phyloP scores from a whole-genome alignment of 176 grass and related monocot species.

The Urochloa ruziziensis region DNA sequence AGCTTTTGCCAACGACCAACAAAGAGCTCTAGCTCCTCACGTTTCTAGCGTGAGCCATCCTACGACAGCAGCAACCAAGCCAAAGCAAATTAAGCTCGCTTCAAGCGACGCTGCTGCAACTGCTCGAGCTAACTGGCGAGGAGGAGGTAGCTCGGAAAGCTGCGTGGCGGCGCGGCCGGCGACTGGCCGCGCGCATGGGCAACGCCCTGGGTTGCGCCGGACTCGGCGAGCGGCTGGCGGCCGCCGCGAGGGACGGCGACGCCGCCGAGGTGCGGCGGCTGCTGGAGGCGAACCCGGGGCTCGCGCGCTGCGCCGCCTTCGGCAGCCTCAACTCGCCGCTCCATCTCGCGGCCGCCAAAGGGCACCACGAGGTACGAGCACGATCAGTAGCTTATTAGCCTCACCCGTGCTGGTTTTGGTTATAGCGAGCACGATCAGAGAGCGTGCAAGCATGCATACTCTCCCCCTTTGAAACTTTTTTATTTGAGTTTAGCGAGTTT shows the following conservation, averaged over 20 bases:
- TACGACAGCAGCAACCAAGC: background rate
- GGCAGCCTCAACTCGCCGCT: conserved; percentile 78
- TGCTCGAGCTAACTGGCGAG: background rate
- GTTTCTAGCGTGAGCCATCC: background rate
- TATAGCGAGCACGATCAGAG: too few species aligned
- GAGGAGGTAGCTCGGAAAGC: background rate
- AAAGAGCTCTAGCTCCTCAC: background rate
- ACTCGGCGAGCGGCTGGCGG: conserved; percentile 61
- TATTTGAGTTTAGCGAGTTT: too few species aligned
- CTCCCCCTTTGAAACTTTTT: too few species aligned
- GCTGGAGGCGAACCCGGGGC: conserved; percentile 47
- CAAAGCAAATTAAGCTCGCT: background rate
- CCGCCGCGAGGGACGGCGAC: conserved; percentile 76
- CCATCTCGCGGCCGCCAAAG: conserved; percentile 70
- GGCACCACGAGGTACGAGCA: conserved; percentile 81
- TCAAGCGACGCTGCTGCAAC: background rate
- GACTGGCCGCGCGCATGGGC: conserved; percentile 40
- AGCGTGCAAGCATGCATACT: too few species aligned
- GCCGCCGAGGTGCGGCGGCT: conserved; percentile 51
- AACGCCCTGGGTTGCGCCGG: conserved; percentile 71
- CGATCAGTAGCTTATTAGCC: too few species aligned
- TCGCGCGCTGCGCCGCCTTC: conserved; percentile 69
- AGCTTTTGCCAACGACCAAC: conserved; percentile 14
- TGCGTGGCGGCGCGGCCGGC: background rate
- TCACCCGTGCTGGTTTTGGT: too few species aligned